Evolutionary conservation across 164 flowering plant genomes (phyloP).

Genomic region (Houttuynia cordata): DNA sequence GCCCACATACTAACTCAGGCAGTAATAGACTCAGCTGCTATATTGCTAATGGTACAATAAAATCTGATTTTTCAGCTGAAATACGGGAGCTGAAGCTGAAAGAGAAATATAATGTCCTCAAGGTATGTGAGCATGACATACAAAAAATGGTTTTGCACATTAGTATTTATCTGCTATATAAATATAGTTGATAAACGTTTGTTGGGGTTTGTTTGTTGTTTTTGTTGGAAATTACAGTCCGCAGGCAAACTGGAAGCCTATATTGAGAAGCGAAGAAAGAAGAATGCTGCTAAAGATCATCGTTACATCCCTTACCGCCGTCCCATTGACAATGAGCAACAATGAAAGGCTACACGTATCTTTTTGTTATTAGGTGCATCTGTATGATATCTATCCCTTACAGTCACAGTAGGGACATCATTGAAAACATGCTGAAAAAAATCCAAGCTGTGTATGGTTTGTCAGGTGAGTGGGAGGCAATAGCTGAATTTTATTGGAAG

Average conservation of each 20-base stretch:
- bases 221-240: conserved; percentile 23
- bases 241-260: conserved; percentile 77
- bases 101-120: conserved; percentile 56
- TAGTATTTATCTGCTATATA: background rate
- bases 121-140: conserved; percentile 30
- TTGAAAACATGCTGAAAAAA: no score
- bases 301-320: conserved; percentile 76
- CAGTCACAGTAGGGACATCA: no score
- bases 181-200: background rate
- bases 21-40: background rate
- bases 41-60: conserved; percentile 2
- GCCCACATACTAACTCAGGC: background rate
- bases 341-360: background rate
- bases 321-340: conserved; percentile 15
- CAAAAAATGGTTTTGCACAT: background rate
- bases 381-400: no score
- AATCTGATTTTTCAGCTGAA: conserved; percentile 48
- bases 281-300: conserved; percentile 85
- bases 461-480: no score
- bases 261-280: conserved; percentile 62
- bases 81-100: conserved; percentile 48
- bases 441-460: no score
- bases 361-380: no score
- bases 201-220: background rate
- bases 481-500: no score